A percentile compares a stretch with the other conserved stretches of the same genome.
These are phyloP conservation scores for Bipolaris bicolor DNA, from an alignment of 2,329 filamentous ascomycete species.

Conservation along the genomic window DNA sequence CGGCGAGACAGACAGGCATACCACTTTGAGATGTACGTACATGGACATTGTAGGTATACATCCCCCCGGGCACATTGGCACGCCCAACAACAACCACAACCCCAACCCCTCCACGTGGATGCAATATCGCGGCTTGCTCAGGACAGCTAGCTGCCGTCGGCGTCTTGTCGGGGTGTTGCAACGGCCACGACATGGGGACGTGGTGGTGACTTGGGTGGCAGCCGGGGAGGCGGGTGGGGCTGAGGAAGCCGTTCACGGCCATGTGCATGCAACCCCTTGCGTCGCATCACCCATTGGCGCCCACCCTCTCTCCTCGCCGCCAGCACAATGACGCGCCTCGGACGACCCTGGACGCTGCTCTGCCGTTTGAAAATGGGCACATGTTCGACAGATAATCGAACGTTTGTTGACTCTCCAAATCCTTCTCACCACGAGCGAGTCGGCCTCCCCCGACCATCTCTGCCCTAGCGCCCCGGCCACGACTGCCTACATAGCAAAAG, in stretches of 20 bases:
- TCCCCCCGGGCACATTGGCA: neutral
- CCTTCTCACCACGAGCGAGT: conserved; percentile 14
- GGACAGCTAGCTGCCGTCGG: neutral
- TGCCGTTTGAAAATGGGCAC: conserved; percentile 36
- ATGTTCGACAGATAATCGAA: conserved; percentile 27
- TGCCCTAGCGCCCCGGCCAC: conserved; percentile 23
- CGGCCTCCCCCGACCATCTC: conserved; percentile 33
- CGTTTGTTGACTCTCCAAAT: conserved; percentile 20
- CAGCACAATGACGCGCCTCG: conserved; percentile 11
- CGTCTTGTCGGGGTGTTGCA: neutral
- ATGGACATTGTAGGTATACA: no score
- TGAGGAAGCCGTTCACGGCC: conserved; percentile 16
- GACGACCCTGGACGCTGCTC: conserved; percentile 15
- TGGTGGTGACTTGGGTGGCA: neutral
- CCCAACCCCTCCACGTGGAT: neutral
- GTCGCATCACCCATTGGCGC: conserved; percentile 34
- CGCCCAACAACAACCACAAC: neutral
- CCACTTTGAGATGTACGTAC: no score
- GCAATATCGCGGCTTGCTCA: neutral
- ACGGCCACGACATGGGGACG: neutral
- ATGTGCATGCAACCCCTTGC: conserved; percentile 23
- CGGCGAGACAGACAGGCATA: no score
- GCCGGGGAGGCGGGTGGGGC: conserved; percentile 22
- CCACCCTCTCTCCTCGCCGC: conserved; percentile 24
- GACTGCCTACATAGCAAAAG: conserved; percentile 38